phyloP scores from a whole-genome alignment of 495 filamentous ascomycete species.

The Amniculicola lignicola region DNA sequence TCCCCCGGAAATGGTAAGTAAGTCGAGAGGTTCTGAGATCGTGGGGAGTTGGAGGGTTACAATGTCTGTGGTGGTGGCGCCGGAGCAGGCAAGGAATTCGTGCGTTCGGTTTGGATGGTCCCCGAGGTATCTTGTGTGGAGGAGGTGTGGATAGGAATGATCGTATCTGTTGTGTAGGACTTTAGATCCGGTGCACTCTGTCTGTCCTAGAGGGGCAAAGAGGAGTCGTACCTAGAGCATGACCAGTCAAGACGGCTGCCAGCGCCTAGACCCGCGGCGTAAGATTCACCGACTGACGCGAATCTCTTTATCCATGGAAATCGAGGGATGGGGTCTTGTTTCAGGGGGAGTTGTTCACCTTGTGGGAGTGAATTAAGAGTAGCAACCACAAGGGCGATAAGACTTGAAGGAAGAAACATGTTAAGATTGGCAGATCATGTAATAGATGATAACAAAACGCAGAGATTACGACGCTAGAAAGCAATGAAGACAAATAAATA shows the following conservation, averaged over 20 bases:
- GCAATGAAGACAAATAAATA: too few species aligned
- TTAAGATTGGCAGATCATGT: not conserved
- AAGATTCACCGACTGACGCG: constrained; percentile 28
- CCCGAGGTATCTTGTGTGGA: constrained; percentile 19
- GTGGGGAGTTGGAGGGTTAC: constrained; percentile 12
- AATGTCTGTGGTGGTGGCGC: constrained; percentile 15
- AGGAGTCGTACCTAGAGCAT: constrained; percentile 27
- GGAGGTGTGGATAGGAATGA: constrained; percentile 17
- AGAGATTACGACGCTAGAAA: not conserved
- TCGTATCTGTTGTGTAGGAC: too few species aligned
- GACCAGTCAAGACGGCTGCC: constrained; percentile 22
- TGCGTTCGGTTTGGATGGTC: constrained; percentile 1
- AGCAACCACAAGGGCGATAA: not conserved
- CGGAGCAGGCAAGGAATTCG: constrained; percentile 30
- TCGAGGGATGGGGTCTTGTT: not conserved
- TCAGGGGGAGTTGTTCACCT: constrained; percentile 2
- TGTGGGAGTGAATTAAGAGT: not conserved
- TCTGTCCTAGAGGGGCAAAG: too few species aligned
- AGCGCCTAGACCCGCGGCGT: constrained; percentile 26
- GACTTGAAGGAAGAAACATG: not conserved
- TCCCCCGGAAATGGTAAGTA: constrained; percentile 29
- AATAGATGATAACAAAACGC: not conserved
- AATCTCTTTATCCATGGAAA: constrained; percentile 27
- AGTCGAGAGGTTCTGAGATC: constrained; percentile 14
- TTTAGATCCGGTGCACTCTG: too few species aligned